Evolutionary conservation across 352 stramenopile genomes (phyloP), one percentile per base, ranked within the genome.

Genomic region (Globisporangium spinosum): DNA sequence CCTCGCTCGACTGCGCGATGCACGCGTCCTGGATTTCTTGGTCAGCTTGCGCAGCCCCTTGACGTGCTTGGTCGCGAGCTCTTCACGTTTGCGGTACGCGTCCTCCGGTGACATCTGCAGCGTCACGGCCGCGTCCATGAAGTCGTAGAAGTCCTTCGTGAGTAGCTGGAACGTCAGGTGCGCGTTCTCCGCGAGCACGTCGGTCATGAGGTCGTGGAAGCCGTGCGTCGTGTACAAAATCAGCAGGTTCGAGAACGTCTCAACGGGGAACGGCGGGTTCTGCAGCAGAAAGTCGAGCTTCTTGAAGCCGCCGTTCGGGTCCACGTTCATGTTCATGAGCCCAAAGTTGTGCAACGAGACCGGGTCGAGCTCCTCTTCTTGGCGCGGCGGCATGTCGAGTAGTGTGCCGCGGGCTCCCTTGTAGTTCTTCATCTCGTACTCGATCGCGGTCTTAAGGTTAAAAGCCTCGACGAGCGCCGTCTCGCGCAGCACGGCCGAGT

Each of bases 161-260:
- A 99, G 79, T 62, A 98, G 80, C 72, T 98, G 95, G 73, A 97
- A 97, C 25, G 94, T 98, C 64, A 98, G 67, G 65, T 98, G 93
- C 5, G 85, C 73, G 64, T 98, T 98, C 74, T 98, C 90, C 32
- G 96, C 96, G n/a, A 99, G 81, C 56, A 98, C 90, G 62, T 98
- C 96, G 20, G 92, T 93, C 72, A 98, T 97, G 51, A 99, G 82
- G 73, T 98, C 90, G 69, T 98, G 92, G 69, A 98, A 97, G 29
- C 91, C 85, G 77, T 98, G 94, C 72, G 98, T 98, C 22, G 87
- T 97, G 80, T 98, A 97, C 65, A 99, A 70, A 49, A 94, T 91
- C 12, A 99, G 74, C 61, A 99, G 65, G 65, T 99, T 99, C 3
- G 90, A 92, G 67, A 99, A 98, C 10, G 95, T 98, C 68, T 98